Percentiles rank a stretch among this genome's conserved stretches.
Evolutionary conservation across 2,329 filamentous ascomycete species (phyloP).

Genomic region (Cryphonectria nitschkei): DNA sequence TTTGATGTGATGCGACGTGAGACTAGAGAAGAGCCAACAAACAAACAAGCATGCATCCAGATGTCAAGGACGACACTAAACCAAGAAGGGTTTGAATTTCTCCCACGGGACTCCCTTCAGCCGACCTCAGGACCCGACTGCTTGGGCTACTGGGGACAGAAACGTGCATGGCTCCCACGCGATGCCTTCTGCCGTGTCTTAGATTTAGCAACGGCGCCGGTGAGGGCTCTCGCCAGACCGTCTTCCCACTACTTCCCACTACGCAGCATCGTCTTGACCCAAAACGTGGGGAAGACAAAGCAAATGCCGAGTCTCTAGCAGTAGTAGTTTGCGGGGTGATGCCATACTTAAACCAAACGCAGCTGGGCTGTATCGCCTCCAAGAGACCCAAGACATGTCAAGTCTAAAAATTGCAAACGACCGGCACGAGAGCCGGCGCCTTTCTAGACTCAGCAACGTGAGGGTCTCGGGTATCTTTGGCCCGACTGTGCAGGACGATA

Average conservation of each 20-base stretch:
- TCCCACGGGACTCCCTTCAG: background rate
- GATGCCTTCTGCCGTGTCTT: background rate
- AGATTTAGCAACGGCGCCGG: background rate
- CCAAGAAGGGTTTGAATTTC: background rate
- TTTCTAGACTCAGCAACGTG: background rate
- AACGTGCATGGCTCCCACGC: background rate
- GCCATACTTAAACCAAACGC: background rate
- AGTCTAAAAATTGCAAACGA: background rate
- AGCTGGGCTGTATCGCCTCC: background rate
- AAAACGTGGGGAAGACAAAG: background rate
- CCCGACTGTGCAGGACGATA: background rate
- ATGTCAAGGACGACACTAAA: background rate
- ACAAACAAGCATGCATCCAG: background rate
- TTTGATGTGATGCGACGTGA: background rate
- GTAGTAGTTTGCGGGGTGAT: background rate
- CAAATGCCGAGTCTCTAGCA: background rate
- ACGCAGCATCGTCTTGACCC: background rate
- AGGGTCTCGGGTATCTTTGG: background rate
- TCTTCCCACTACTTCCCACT: background rate
- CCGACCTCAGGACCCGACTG: background rate
- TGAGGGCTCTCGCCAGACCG: background rate
- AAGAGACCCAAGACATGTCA: background rate
- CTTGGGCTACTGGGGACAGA: background rate
- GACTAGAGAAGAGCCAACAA: background rate
- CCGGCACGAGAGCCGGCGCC: no score